Conservation (phyloP, 2,329 filamentous ascomycete genomes). For the Talaromyces sp. region DNA sequence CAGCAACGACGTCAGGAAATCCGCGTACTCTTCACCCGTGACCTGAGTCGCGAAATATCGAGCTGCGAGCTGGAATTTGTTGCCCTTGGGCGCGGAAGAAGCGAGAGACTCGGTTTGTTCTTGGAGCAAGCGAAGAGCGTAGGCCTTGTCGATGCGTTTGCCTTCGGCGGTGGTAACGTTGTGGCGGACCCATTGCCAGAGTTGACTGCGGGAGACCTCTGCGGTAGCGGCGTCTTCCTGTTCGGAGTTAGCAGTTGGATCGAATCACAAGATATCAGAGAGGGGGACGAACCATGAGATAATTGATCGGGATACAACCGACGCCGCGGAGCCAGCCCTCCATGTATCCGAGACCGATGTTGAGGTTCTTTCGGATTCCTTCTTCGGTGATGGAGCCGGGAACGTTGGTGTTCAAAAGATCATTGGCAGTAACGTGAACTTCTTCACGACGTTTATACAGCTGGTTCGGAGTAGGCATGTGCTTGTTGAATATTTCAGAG, state of each 20-base stretch:
- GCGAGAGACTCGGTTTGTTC: constrained; percentile 77
- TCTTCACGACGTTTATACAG: constrained; percentile 87
- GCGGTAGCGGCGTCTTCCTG: constrained; percentile 91
- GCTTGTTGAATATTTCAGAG: constrained; percentile 88
- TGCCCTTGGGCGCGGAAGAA: constrained; percentile 72
- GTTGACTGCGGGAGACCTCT: constrained; percentile 87
- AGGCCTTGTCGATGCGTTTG: constrained; percentile 88
- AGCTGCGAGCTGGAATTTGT: constrained; percentile 86
- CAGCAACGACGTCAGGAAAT: constrained; percentile 66
- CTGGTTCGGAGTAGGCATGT: constrained; percentile 99
- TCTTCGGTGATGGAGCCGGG: constrained; percentile 88
- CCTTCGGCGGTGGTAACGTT: constrained; percentile 75
- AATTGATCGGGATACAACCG: constrained; percentile 96
- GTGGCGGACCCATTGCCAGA: constrained; percentile 91
- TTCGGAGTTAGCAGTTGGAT: constrained; percentile 10
- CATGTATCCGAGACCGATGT: constrained; percentile 97
- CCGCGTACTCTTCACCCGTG: constrained; percentile 94
- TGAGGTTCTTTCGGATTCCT: constrained; percentile 95
- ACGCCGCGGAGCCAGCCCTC: constrained; percentile 95
- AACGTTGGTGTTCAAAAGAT: constrained; percentile 97
- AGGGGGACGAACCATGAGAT: constrained; percentile 66
- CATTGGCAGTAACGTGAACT: constrained; percentile 77
- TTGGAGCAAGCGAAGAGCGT: constrained; percentile 78
- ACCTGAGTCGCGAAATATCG: constrained; percentile 92
- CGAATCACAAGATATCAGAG: neutral